Conservation (phyloP, 1,284 basidiomycete genomes). For the Melanopsichium pennsylvanicum region DNA sequence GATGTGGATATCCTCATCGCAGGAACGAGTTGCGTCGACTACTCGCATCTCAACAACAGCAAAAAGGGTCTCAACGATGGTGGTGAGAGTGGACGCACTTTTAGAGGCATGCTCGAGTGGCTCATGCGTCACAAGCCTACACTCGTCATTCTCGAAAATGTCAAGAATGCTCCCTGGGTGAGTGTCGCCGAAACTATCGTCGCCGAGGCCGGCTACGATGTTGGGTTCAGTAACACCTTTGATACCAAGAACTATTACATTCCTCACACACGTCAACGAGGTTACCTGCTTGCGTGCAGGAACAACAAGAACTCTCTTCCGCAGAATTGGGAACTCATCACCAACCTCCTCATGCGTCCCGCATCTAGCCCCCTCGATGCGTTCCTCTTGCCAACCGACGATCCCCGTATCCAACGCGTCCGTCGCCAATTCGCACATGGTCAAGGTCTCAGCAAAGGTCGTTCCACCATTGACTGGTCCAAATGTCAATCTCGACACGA, state of each 20-base stretch:
- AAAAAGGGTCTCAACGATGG: slow-evolving; percentile 73
- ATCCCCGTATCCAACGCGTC: slow-evolving; percentile 87
- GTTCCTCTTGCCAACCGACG: slow-evolving; percentile 87
- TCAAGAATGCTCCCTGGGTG: slow-evolving; percentile 88
- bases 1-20: slow-evolving; percentile 86
- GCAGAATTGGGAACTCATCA: slow-evolving; percentile 75
- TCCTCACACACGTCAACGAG: slow-evolving; percentile 75
- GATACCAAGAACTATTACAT: slow-evolving; percentile 95
- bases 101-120: slow-evolving; percentile 83
- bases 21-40: slow-evolving; percentile 95
- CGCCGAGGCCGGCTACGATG: slow-evolving; percentile 78
- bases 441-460: slow-evolving; percentile 49
- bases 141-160: slow-evolving; percentile 91
- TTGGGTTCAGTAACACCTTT: slow-evolving; percentile 71
- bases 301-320: slow-evolving; percentile 50
- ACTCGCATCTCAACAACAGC: slow-evolving; percentile 90
- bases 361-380: slow-evolving; percentile 89
- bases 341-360: slow-evolving; percentile 78
- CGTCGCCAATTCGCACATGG: slow-evolving; percentile 71
- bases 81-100: slow-evolving; percentile 62
- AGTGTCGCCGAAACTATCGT: slow-evolving; percentile 77
- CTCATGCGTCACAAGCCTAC: slow-evolving; percentile 85
- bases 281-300: slow-evolving; percentile 48
- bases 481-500: slow-evolving; percentile 92
- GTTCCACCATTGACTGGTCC: slow-evolving; percentile 77